Base-by-base conservation (phyloP, 495 filamentous ascomycete species). In the Friedmanniomyces simplex region DNA sequence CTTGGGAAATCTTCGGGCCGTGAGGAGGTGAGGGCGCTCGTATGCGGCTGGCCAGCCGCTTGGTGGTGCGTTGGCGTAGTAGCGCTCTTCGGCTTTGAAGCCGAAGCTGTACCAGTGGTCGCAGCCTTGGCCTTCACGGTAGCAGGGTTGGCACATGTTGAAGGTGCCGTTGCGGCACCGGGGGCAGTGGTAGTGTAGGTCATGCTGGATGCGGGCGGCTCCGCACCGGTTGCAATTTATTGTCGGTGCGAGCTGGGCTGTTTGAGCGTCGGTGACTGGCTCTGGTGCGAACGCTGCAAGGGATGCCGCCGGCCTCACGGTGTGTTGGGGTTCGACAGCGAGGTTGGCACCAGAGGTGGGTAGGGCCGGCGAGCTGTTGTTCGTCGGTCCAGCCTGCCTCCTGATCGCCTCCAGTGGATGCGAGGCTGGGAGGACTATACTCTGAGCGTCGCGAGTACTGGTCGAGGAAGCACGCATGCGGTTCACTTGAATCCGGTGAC, bases 91-190 rank as follows among this genome's bases (percentile, higher is more conserved):
- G 0, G 87, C 86, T 11, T 77, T 76, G 55, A 77, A 65, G 24
- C 82, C 82, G 67, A 93, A 93, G 12, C 89, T 87, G 55, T 77
- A 84, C 86, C 87, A 93, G 59, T 86, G 74, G 2, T 81, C 74
- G 69, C 89, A 95, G 22, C 89, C 88, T 64, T 76, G 76, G n/a
- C 82, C 80, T 26, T 67, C 50, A 30, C 87, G 82, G 69, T 88
- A 95, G 72, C 90, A 96, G 60, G 76, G 76, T 1, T 86, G 70
- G 63, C 90, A 96, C 20, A 95, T 73, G 66, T 89, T 83, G 73
- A 79, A 91, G 24, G 77, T 70, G 1, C 87, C 88, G n/a, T 75
- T 66, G 39, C 77, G 74, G 69, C 90, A 95, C 43, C 73, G 70
- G 7, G 71, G 62, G 70, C 90, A 96, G 67, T 83, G 82, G 69